Conservation (phyloP, 192 early-diverging fungal genomes). For the Coemansia sp. region DNA sequence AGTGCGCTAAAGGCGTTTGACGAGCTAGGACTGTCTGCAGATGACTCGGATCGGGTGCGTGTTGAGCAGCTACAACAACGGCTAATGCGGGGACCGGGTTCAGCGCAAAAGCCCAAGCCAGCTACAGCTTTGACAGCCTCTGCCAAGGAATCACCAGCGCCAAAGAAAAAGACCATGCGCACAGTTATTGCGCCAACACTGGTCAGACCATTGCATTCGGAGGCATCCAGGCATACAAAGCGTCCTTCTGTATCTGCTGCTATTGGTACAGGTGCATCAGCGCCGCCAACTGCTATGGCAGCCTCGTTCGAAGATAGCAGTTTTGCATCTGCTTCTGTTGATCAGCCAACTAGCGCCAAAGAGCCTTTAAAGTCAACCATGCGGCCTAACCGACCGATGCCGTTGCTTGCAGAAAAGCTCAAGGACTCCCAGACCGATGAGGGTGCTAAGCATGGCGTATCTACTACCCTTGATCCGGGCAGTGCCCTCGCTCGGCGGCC, state of each 20-base stretch:
- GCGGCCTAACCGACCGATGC: conserved; percentile 8
- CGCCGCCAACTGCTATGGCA: conserved; percentile 5
- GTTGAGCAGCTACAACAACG: conserved; percentile 12
- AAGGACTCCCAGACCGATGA: background rate
- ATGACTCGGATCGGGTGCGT: conserved; percentile 53
- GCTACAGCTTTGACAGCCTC: background rate
- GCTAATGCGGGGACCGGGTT: background rate
- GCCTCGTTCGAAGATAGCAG: background rate
- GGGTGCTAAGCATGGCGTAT: background rate
- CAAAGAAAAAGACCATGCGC: conserved; percentile 37
- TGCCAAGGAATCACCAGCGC: conserved; percentile 14
- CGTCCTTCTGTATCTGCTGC: background rate
- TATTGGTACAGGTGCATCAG: background rate
- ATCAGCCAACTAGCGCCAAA: background rate
- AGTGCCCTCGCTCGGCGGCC: background rate
- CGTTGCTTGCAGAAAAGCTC: conserved; percentile 2
- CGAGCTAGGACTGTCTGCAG: conserved; percentile 41
- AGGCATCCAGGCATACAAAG: conserved; percentile 9
- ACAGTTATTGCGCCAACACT: conserved; percentile 36
- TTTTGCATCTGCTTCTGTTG: background rate
- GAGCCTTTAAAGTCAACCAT: background rate
- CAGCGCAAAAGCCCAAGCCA: background rate
- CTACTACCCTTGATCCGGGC: background rate
- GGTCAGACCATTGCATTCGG: conserved; percentile 13
- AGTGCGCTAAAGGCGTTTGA: conserved; percentile 58